Evolutionary conservation across 2,329 filamentous ascomycete genomes (phyloP).

Genomic region (Teratosphaeria pseudoeucalypti): DNA sequence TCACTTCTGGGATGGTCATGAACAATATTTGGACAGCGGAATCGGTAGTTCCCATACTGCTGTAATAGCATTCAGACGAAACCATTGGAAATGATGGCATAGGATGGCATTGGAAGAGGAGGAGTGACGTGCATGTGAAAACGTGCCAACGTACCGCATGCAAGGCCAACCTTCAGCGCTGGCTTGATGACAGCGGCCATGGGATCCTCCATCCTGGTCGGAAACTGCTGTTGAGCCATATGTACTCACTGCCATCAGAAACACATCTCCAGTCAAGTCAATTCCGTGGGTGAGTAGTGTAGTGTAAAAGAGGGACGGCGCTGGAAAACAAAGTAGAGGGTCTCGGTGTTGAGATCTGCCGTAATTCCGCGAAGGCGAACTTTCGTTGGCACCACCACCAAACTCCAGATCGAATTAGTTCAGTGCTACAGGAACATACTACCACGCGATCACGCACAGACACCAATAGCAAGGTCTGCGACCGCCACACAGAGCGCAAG

Average conservation of each 20-base stretch:
- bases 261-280: neutral
- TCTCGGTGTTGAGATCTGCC: neutral
- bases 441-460: neutral
- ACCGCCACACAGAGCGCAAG: neutral
- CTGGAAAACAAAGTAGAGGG: neutral
- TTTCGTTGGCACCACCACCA: neutral
- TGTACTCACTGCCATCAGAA: neutral
- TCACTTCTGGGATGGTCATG: neutral
- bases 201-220: slow-evolving; percentile 7
- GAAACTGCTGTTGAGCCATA: neutral
- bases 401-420: neutral
- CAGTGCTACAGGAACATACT: neutral
- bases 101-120: too few species aligned
- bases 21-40: neutral
- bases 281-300: neutral
- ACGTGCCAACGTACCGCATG: slow-evolving; percentile 19
- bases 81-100: neutral
- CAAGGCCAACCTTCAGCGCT: slow-evolving; percentile 24
- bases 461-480: neutral
- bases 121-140: neutral
- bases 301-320: neutral
- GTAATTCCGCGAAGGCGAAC: neutral
- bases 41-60: too few species aligned
- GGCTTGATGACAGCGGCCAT: slow-evolving; percentile 18
- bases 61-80: too few species aligned